Conservation (phyloP, 2,329 filamentous ascomycete genomes). For the Trichocomaceae sp. region DNA sequence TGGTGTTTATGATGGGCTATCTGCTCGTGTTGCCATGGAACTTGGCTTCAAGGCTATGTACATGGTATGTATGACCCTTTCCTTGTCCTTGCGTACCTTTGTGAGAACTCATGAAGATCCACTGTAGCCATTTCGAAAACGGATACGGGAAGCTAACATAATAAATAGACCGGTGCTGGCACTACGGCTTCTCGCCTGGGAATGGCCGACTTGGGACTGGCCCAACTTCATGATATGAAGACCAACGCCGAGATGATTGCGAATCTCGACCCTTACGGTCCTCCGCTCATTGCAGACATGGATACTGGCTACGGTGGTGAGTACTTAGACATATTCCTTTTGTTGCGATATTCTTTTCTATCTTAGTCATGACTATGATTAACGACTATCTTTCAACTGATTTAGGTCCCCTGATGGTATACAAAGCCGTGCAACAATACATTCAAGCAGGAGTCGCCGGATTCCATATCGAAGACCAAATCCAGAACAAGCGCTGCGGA, state of each 20-base stretch:
- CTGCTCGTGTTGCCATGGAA: constrained; percentile 44
- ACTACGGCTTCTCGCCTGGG: constrained; percentile 45
- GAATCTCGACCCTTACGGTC: constrained; percentile 41
- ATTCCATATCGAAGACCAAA: constrained; percentile 54
- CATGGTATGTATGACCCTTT: constrained; percentile 34
- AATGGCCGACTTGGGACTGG: constrained; percentile 46
- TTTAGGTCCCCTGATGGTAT: constrained; percentile 42
- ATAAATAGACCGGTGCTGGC: constrained; percentile 44
- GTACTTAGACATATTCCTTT: not conserved
- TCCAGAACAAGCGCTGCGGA: constrained; percentile 40
- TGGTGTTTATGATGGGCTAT: constrained; percentile 48
- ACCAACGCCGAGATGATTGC: constrained; percentile 53
- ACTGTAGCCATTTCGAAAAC: not conserved
- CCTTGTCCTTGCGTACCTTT: no score
- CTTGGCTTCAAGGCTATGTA: constrained; percentile 47
- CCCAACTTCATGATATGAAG: constrained; percentile 48
- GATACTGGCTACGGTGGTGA: constrained; percentile 47
- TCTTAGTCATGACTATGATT: not conserved
- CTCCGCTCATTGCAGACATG: constrained; percentile 48
- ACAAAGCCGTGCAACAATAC: constrained; percentile 46
- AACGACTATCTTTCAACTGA: not conserved
- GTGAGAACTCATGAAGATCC: not conserved
- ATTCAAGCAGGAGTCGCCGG: constrained; percentile 49
- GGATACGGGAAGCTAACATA: not conserved
- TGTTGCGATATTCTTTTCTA: not conserved